phyloP scores from a whole-genome alignment of 495 filamentous ascomycete genomes.

The Penicillium riverlandense region DNA sequence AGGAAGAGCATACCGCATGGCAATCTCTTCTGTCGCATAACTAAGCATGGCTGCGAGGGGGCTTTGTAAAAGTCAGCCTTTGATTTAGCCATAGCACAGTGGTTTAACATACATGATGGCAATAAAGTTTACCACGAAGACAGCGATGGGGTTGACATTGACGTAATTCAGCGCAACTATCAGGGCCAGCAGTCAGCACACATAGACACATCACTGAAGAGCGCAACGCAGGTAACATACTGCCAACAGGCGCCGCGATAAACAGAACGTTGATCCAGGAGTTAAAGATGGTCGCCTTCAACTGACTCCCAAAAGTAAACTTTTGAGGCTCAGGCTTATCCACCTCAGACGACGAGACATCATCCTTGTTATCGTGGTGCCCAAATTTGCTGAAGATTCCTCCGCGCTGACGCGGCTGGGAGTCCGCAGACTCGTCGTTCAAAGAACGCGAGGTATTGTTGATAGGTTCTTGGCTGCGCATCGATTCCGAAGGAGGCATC shows the following conservation, averaged over 20 bases:
- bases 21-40: conserved; percentile 50
- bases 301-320: conserved; percentile 63
- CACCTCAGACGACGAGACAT: conserved; percentile 1
- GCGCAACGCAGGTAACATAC: conserved; percentile 11
- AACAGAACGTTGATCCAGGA: conserved; percentile 82
- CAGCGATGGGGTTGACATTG: conserved; percentile 44
- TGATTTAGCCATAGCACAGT: not conserved
- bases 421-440: conserved; percentile 5
- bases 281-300: conserved; percentile 63
- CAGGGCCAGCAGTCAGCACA: conserved; percentile 3
- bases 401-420: conserved; percentile 22
- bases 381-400: conserved; percentile 13
- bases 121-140: conserved; percentile 86
- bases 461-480: conserved; percentile 30
- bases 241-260: conserved; percentile 69
- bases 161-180: conserved; percentile 63
- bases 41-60: conserved; percentile 49
- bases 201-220: not conserved
- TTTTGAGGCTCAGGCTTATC: conserved; percentile 36
- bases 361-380: conserved; percentile 5
- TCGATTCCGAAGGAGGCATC: conserved; percentile 13
- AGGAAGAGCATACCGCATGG: conserved; percentile 29
- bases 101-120: conserved; percentile 55
- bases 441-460: conserved; percentile 16
- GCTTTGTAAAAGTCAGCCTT: conserved; percentile 10